Conservation (phyloP, 1,284 basidiomycete species). For the Naganishia sp. region DNA sequence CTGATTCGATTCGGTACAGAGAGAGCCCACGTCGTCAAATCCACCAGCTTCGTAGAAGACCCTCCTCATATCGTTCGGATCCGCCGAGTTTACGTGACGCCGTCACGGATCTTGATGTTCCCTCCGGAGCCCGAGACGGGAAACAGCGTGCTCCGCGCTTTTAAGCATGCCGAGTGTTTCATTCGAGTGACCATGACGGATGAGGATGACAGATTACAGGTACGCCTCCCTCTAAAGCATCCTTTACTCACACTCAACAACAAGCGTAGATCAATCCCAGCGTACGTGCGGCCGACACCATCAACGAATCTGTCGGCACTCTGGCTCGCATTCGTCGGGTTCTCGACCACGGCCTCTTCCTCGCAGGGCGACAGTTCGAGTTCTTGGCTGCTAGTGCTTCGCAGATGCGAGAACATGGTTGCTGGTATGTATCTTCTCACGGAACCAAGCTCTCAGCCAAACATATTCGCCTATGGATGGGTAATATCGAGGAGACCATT, state of each 20-base stretch:
- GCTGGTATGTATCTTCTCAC: conserved; percentile 40
- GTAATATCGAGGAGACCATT: conserved; percentile 42
- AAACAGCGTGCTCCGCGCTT: conserved; percentile 50
- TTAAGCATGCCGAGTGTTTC: conserved; percentile 46
- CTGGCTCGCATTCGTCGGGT: conserved; percentile 51
- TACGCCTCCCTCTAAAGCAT: conserved; percentile 32
- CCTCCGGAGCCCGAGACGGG: conserved; percentile 51
- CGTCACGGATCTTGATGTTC: conserved; percentile 49
- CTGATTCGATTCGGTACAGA: background rate
- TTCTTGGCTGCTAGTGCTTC: conserved; percentile 40
- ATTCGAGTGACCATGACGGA: conserved; percentile 52
- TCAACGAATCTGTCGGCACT: conserved; percentile 42
- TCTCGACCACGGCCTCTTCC: conserved; percentile 45
- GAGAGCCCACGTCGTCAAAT: conserved; percentile 12
- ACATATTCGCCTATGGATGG: conserved; percentile 46
- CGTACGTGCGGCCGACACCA: conserved; percentile 42
- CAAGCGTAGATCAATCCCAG: conserved; percentile 41
- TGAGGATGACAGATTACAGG: conserved; percentile 49
- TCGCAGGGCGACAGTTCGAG: conserved; percentile 45
- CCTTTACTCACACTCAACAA: conserved; percentile 30
- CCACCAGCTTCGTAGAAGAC: conserved; percentile 21
- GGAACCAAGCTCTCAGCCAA: conserved; percentile 8
- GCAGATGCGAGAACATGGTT: conserved; percentile 30
- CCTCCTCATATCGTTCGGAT: conserved; percentile 47
- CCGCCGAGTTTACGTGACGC: conserved; percentile 49